Evolutionary conservation across 768 basidiomycete species (phyloP), one percentile per base, ranked within the genome.

Genomic region (Sporobolomyces phaffii): DNA sequence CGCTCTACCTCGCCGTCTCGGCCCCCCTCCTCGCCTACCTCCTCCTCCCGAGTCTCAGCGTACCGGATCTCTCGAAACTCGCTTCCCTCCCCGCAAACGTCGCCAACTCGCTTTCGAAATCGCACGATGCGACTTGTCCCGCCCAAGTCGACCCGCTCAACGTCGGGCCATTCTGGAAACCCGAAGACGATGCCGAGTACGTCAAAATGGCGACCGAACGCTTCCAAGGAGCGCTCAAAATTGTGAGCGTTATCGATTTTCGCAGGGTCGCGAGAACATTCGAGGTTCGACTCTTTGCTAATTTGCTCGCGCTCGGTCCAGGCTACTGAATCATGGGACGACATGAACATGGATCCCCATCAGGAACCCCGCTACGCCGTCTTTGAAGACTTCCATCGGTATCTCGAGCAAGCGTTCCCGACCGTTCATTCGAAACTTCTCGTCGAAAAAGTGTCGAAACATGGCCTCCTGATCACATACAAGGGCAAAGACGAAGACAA

Each of bases 401-500:
- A 49, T 33, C 60, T 61, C 38, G 50, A 36, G 20, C 5, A 38
- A n/a, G 15, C 60, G 2, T 61, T 61, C 48, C 60, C 60, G 24
- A 18, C 33, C 10, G 33, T 61, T 29, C 84, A 89, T 75, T 45
- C 43, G 15, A 44, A 50, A 14, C 28, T 50, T 8, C 20, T 2
- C 2, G 34, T 56, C 44, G 45, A 52, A 29, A 64, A 54, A 34
- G 56, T 58, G 9, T 1, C 36, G 24, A 40, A 47, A 43, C 56
- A 45, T 28, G 34, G 43, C 22, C 33, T 53, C 26, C 26, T 56
- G 14, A 26, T 58, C 75, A 82, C 84, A 51, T 90, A 87, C 87
- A 78, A 81, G 57, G 89, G 88, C 2, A 81, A 82, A 5, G 81
- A 88, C 71, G 62, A 75, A 17, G 78, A 80, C 2, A 79, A 87